These are phyloP conservation scores for Cercospora sesami DNA, from an alignment of 2,329 filamentous ascomycete species.

Conservation along the genomic window DNA sequence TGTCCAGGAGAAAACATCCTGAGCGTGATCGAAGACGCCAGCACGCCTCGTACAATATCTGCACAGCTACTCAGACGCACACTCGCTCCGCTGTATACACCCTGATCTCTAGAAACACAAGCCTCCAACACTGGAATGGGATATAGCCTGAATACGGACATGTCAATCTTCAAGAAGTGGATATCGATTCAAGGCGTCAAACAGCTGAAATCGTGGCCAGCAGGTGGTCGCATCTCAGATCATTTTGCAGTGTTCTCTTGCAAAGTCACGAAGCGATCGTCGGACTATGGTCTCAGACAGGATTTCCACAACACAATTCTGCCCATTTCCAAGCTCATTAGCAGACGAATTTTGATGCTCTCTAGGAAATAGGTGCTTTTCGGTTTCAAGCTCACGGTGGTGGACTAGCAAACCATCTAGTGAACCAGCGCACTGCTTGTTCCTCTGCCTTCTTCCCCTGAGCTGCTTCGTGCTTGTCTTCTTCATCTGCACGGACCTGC, in stretches of 20 bases:
- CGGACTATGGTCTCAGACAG: neutral
- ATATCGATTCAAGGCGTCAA: neutral
- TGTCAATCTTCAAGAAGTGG: neutral
- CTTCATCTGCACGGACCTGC: conserved; percentile 36
- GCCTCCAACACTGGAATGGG: too few relatives aligned
- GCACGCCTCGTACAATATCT: too few relatives aligned
- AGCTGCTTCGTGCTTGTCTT: conserved; percentile 37
- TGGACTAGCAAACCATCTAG: conserved; percentile 36
- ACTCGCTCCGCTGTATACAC: neutral
- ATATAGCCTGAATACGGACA: too few relatives aligned
- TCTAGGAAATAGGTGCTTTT: neutral
- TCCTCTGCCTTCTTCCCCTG: conserved; percentile 41
- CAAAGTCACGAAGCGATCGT: neutral
- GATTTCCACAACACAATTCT: neutral
- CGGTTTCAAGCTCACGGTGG: neutral
- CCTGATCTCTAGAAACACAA: neutral
- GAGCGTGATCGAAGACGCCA: neutral
- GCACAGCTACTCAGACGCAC: too few relatives aligned
- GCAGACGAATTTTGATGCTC: neutral
- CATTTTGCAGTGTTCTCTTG: neutral
- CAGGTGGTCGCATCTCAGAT: neutral
- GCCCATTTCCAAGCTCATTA: neutral
- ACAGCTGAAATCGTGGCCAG: neutral
- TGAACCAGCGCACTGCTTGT: conserved; percentile 44
- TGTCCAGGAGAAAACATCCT: conserved; percentile 28